Conservation (phyloP, 2,329 filamentous ascomycete genomes). For the Hymenoscyphus salicellus region DNA sequence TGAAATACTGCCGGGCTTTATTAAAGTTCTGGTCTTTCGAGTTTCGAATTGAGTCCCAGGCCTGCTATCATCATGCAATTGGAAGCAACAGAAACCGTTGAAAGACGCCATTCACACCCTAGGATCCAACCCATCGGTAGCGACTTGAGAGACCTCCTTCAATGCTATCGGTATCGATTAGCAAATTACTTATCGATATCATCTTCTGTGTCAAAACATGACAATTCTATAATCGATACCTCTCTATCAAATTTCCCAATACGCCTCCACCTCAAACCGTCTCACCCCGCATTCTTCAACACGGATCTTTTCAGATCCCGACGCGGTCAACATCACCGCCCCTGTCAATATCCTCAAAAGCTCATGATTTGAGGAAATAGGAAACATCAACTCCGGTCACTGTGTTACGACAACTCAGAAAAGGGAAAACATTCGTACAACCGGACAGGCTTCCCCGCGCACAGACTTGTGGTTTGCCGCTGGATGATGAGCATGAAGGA, state of each 20-base stretch:
- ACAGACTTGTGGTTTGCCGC: constrained; percentile 1
- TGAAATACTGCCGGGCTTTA: not conserved
- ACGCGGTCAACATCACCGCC: not conserved
- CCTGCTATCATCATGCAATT: not conserved
- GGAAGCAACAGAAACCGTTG: not conserved
- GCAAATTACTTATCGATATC: not conserved
- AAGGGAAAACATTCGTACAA: not conserved
- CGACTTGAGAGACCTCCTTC: not conserved
- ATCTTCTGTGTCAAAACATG: not conserved
- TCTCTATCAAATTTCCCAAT: not conserved
- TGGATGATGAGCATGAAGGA: not conserved
- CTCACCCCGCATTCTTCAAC: not conserved
- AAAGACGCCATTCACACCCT: not conserved
- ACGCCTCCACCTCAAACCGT: not conserved
- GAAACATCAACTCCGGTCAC: not conserved
- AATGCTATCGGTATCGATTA: not conserved
- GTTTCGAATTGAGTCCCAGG: not conserved
- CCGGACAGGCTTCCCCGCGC: constrained; percentile 7
- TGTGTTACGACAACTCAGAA: not conserved
- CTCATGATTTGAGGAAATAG: not conserved
- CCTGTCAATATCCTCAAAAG: not conserved
- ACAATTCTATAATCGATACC: not conserved
- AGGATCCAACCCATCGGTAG: not conserved
- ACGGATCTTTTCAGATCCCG: not conserved
- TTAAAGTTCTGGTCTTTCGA: not conserved